phyloP scores from a whole-genome alignment of 2,329 filamentous ascomycete species.

The Tolypocladium tundrense region DNA sequence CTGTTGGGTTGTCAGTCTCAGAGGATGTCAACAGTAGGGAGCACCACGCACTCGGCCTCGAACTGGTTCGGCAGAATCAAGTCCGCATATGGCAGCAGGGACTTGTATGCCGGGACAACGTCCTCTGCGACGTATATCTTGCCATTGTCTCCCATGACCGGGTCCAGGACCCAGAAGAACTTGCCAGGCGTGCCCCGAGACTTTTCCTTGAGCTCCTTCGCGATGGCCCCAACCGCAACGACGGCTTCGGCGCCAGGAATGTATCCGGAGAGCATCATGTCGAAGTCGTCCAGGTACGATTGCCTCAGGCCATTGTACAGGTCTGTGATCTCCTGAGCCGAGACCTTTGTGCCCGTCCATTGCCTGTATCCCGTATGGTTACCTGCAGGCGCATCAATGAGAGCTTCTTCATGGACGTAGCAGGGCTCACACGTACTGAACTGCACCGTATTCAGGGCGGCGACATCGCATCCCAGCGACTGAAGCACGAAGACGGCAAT shows the following conservation, averaged over 20 bases:
- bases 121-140: slow-evolving; percentile 84
- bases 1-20: slow-evolving; percentile 31
- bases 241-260: slow-evolving; percentile 81
- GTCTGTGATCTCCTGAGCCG: slow-evolving; percentile 71
- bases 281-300: slow-evolving; percentile 78
- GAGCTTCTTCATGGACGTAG: not conserved
- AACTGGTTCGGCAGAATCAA: slow-evolving; percentile 95
- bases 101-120: slow-evolving; percentile 83
- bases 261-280: slow-evolving; percentile 92
- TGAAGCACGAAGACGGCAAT: slow-evolving; percentile 95
- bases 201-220: slow-evolving; percentile 63
- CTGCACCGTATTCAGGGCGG: slow-evolving; percentile 90
- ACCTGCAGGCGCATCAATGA: slow-evolving; percentile 41
- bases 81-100: slow-evolving; percentile 70
- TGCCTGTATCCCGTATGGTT: slow-evolving; percentile 93
- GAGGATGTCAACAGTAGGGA: not conserved
- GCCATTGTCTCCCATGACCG: slow-evolving; percentile 96
- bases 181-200: slow-evolving; percentile 52
- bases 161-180: slow-evolving; percentile 97
- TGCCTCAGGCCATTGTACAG: slow-evolving; percentile 78
- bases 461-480: slow-evolving; percentile 84
- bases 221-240: slow-evolving; percentile 75
- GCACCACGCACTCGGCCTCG: slow-evolving; percentile 69
- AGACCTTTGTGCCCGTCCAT: slow-evolving; percentile 73
- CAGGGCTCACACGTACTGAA: slow-evolving; percentile 59